A percentile compares a stretch with the other conserved stretches of the same genome.
Evolutionary conservation across 2,329 filamentous ascomycete species (phyloP).

Genomic region (Apiospora phragmitis): DNA sequence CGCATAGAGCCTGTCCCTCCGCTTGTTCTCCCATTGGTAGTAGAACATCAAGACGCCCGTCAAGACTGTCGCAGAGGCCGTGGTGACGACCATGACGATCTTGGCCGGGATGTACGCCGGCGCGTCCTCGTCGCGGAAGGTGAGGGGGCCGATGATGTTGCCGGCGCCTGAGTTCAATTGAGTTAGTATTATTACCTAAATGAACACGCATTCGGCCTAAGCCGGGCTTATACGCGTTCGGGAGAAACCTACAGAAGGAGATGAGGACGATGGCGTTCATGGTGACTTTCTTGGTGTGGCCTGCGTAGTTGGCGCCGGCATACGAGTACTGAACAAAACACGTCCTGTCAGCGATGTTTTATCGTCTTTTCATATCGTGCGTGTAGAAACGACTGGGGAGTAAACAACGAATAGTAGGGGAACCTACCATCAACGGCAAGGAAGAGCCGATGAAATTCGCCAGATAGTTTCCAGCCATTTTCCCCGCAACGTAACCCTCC

Average conservation of each 20-base stretch:
- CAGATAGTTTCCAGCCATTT: conserved; percentile 41
- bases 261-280: conserved; percentile 12
- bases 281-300: conserved; percentile 11
- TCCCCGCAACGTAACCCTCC: conserved; percentile 36
- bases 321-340: neutral
- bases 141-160: conserved; percentile 51
- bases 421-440: conserved; percentile 35
- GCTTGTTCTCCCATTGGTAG: conserved; percentile 18
- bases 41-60: conserved; percentile 25
- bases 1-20: conserved; percentile 10
- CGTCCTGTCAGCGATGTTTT: neutral
- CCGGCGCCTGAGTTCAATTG: neutral
- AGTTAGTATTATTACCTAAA: neutral
- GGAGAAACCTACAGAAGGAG: neutral
- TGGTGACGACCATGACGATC: conserved; percentile 53
- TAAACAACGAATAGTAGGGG: no score
- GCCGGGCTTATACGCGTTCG: no score
- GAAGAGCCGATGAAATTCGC: conserved; percentile 41
- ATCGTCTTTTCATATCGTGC: neutral
- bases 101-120: conserved; percentile 55
- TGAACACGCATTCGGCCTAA: no score
- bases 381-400: neutral
- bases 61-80: conserved; percentile 11
- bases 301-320: conserved; percentile 10
- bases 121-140: conserved; percentile 52